Percentiles rank a stretch among this genome's conserved stretches.
Conservation (phyloP, 257 asterid genomes). For the Forsythia viridissima region DNA sequence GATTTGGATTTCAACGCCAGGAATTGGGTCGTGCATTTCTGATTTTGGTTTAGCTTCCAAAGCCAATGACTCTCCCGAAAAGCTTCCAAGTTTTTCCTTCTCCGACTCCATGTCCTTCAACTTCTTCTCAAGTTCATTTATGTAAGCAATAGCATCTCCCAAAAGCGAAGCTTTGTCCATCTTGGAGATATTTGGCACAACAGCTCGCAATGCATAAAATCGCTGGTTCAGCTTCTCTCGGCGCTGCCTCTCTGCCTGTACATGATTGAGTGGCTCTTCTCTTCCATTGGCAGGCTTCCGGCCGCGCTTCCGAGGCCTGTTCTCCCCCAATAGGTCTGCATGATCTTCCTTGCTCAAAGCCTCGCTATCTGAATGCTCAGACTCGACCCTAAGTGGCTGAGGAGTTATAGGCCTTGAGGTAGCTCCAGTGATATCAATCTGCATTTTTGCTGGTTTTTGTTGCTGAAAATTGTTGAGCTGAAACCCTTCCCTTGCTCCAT, state of each 20-base stretch:
- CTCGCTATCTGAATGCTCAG: constrained; percentile 73
- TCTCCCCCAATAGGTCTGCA: constrained; percentile 40
- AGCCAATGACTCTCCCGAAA: constrained; percentile 35
- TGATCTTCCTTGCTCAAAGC: constrained; percentile 53
- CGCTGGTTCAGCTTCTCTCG: constrained; percentile 90
- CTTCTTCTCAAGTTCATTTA: constrained; percentile 88
- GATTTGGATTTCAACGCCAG: constrained; percentile 51
- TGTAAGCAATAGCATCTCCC: constrained; percentile 93
- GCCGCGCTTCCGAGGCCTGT: constrained; percentile 84
- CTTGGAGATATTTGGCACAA: constrained; percentile 85
- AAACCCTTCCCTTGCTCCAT: constrained; percentile 40
- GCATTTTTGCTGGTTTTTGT: constrained; percentile 59
- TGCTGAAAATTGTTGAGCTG: constrained; percentile 39
- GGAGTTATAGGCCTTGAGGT: constrained; percentile 39
- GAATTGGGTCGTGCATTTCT: constrained; percentile 25
- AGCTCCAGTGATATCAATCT: constrained; percentile 68
- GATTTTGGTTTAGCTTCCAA: constrained; percentile 39
- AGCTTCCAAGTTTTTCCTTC: constrained; percentile 38
- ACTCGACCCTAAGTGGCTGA: constrained; percentile 44
- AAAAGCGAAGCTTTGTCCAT: constrained; percentile 97
- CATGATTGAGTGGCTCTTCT: constrained; percentile 87
- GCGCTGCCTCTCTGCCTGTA: constrained; percentile 91
- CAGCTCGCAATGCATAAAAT: constrained; percentile 83
- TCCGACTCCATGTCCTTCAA: constrained; percentile 69
- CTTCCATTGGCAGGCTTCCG: constrained; percentile 92